Conservation (phyloP, 2,329 filamentous ascomycete genomes). For the Arachnomyces sp. region DNA sequence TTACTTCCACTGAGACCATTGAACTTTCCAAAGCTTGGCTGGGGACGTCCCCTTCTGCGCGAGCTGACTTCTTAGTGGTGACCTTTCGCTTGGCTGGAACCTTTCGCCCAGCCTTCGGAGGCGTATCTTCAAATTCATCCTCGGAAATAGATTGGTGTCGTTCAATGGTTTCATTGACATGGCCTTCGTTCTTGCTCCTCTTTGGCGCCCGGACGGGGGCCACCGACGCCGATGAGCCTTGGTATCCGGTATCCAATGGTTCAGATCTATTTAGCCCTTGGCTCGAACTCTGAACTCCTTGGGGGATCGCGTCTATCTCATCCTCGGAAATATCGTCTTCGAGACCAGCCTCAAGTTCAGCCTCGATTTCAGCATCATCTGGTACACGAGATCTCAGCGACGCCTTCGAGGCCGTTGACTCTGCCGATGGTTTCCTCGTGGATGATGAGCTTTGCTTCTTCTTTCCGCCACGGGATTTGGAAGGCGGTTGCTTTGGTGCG, state of each 20-base stretch:
- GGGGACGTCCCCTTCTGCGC: background rate
- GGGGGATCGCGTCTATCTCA: slow-evolving; percentile 13
- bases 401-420: slow-evolving; percentile 40
- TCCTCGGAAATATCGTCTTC: slow-evolving; percentile 48
- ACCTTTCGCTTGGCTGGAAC: slow-evolving; percentile 10
- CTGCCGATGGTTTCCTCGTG: slow-evolving; percentile 43
- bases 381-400: slow-evolving; percentile 40
- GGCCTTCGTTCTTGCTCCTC: background rate
- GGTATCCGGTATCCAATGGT: background rate
- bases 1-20: slow-evolving; percentile 23
- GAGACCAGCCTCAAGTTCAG: slow-evolving; percentile 57
- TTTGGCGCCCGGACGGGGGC: slow-evolving; percentile 1
- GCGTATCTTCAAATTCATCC: slow-evolving; percentile 12
- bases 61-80: slow-evolving; percentile 9
- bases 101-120: slow-evolving; percentile 14
- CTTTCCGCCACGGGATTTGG: slow-evolving; percentile 28
- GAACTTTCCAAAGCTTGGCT: slow-evolving; percentile 8
- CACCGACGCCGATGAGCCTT: background rate
- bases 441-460: slow-evolving; percentile 35
- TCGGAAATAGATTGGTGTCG: background rate
- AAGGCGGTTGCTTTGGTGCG: slow-evolving; percentile 28
- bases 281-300: no score
- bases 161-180: slow-evolving; percentile 3
- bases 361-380: slow-evolving; percentile 58
- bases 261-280: slow-evolving; percentile 9